A percentile compares a stretch with the other conserved stretches of the same genome.
Conservation (phyloP, 2,329 filamentous ascomycete species). For the Verticillium klebahnii region DNA sequence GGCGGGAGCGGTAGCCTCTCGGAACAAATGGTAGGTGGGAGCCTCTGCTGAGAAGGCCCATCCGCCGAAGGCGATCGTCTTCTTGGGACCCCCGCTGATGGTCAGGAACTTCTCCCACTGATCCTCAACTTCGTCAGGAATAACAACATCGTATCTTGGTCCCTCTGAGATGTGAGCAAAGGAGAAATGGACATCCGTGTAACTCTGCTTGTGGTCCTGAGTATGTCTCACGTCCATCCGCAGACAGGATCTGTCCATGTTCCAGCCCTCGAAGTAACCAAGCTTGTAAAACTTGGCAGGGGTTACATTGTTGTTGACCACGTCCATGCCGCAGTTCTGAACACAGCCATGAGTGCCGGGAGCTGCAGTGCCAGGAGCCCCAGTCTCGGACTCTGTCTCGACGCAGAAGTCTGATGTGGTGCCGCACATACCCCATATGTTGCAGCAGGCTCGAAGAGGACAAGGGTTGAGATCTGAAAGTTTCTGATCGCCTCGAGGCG, state of each 20-base stretch:
- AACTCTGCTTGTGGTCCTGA: not conserved
- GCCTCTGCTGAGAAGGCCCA: slow-evolving; percentile 20
- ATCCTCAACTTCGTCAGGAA: slow-evolving; percentile 1
- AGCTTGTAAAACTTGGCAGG: slow-evolving; percentile 10
- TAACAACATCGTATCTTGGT: slow-evolving; percentile 3
- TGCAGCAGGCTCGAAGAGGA: slow-evolving; percentile 36
- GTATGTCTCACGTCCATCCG: not conserved
- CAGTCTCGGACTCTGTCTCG: slow-evolving; percentile 16
- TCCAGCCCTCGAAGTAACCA: slow-evolving; percentile 4
- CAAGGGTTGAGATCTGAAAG: slow-evolving; percentile 39
- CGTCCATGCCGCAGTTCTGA: slow-evolving; percentile 31
- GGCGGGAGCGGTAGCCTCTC: not conserved
- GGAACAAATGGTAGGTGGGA: not conserved
- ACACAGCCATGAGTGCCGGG: slow-evolving; percentile 30
- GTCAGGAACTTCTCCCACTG: slow-evolving; percentile 23
- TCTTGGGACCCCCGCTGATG: slow-evolving; percentile 18
- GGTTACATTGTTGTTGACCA: slow-evolving; percentile 17
- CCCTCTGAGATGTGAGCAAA: slow-evolving; percentile 18
- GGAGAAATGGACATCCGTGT: slow-evolving; percentile 27
- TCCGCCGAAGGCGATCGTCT: slow-evolving; percentile 37
- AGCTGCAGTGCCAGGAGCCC: slow-evolving; percentile 29
- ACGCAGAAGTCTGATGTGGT: slow-evolving; percentile 16
- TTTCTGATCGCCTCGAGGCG: slow-evolving; percentile 24
- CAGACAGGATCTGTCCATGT: not conserved
- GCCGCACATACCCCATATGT: slow-evolving; percentile 13